Conservation (phyloP, 192 early-diverging fungal species). For the Rhizophagus sp. region DNA sequence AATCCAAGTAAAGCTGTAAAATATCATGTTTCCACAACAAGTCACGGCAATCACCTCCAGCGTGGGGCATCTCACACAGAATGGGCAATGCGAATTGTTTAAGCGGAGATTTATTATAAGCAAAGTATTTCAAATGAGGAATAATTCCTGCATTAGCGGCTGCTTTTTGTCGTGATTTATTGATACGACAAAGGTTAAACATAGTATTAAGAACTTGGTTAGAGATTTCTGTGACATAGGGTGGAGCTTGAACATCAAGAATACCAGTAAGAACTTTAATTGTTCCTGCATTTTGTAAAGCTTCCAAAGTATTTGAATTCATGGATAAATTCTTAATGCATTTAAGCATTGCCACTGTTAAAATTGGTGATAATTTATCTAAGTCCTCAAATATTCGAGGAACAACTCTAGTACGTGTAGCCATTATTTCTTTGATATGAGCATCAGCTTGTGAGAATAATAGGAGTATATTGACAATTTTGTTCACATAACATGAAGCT, state of each 20-base stretch:
- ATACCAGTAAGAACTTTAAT: constrained; percentile 52
- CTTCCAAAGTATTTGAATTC: constrained; percentile 54
- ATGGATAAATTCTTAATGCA: constrained; percentile 65
- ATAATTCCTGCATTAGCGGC: constrained; percentile 58
- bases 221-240: constrained; percentile 38
- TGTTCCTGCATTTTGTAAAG: constrained; percentile 46
- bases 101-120: constrained; percentile 45
- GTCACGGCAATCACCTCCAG: constrained; percentile 46
- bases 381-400: constrained; percentile 48
- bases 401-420: constrained; percentile 27
- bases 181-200: constrained; percentile 62
- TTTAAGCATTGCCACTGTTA: constrained; percentile 54
- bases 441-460: constrained; percentile 58
- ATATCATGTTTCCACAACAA: constrained; percentile 50
- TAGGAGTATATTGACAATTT: constrained; percentile 54
- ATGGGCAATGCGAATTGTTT: constrained; percentile 66
- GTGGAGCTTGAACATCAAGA: constrained; percentile 35
- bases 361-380: constrained; percentile 37
- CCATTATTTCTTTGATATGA: constrained; percentile 54
- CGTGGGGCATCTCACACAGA: constrained; percentile 62
- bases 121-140: constrained; percentile 54
- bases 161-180: constrained; percentile 54
- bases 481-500: constrained; percentile 37
- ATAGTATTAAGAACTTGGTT: constrained; percentile 62
- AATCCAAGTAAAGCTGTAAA: constrained; percentile 45